Conservation (phyloP, 352 stramenopile genomes). For the Phytophthora lateralis region DNA sequence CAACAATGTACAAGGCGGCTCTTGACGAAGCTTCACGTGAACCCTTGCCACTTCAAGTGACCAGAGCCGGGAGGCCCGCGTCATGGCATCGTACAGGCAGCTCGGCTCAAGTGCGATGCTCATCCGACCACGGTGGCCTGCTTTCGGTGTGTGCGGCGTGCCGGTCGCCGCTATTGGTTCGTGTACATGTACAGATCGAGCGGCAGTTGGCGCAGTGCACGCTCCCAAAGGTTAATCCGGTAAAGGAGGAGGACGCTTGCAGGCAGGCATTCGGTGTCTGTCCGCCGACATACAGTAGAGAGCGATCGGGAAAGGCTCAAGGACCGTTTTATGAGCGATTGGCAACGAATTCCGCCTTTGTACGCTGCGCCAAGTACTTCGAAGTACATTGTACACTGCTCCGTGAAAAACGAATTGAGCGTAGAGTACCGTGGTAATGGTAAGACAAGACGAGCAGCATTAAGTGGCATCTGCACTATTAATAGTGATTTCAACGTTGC, state of each 20-base stretch:
- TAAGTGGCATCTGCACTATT: too few species aligned
- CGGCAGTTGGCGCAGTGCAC: too few species aligned
- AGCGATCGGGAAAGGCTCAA: slow-evolving; percentile 7
- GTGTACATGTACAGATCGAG: too few species aligned
- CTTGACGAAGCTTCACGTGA: slow-evolving; percentile 6
- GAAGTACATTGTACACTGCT: too few species aligned
- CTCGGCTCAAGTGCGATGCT: neutral
- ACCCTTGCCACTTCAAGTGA: slow-evolving; percentile 14
- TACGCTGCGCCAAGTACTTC: neutral
- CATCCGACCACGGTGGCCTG: neutral
- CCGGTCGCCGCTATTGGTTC: too few species aligned
- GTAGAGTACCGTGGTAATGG: neutral
- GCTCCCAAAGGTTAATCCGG: slow-evolving; percentile 1
- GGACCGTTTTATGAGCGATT: slow-evolving; percentile 17
- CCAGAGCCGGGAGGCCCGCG: neutral
- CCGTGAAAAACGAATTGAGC: too few species aligned
- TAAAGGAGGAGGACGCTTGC: slow-evolving; percentile 8
- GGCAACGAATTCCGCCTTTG: slow-evolving; percentile 12
- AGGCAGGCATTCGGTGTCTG: slow-evolving; percentile 3
- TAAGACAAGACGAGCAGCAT: neutral
- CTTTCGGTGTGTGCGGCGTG: neutral
- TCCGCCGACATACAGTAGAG: neutral
- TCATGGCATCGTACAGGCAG: slow-evolving; percentile 29
- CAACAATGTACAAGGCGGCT: too few species aligned
- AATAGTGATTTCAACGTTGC: neutral